Evolutionary conservation across 1,284 basidiomycete species (phyloP), one percentile per base, ranked within the genome.

Genomic region (Ustilago cynodontis): DNA sequence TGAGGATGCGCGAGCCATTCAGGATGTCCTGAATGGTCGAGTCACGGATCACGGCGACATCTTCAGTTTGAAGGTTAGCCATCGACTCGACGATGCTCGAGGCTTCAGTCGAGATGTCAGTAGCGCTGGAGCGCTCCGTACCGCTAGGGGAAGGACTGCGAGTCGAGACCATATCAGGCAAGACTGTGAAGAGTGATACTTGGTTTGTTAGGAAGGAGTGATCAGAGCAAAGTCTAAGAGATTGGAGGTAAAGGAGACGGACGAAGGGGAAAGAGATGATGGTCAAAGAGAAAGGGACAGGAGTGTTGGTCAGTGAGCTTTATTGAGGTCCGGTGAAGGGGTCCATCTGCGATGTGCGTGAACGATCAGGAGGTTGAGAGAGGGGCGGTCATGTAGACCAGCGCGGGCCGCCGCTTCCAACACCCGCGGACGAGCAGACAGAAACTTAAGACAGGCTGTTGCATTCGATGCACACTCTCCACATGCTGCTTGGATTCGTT

Each of bases 1-100:
- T 59, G 31, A 77, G 69, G 59, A 77, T 74, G 20, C 64, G 68
- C 8, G 74, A 62, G 49, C 62, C 66, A n/a, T 56, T 52, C 35
- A 77, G 59, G 4, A 65, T 62, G 8, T 70, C 67, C 51, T 70
- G 70, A 20, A 73, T 71, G 13, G 71, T 69, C 24, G 55, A 53
- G 2, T 67, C 57, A 51, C 65, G 37, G 24, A 68, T 47, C 26
- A 57, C 14, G 29, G 62, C 37, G 58, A 65, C 61, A 26, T 68
- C 65, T 14, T 68, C 65, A 31, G 57, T 55, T 47, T 55, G 31
- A 24, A 74, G 61, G 33, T 50, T 57, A 3, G 57, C 53, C 24
- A 69, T 47, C n/a, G 61, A 65, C 3, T 74, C 65, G 37, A 65
- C 50, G 45, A 69, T 65, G 59, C 57, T 64, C 29, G 71, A 69